Evolutionary conservation across 1,284 basidiomycete species (phyloP).

Genomic region (Veloboletus limbatus): DNA sequence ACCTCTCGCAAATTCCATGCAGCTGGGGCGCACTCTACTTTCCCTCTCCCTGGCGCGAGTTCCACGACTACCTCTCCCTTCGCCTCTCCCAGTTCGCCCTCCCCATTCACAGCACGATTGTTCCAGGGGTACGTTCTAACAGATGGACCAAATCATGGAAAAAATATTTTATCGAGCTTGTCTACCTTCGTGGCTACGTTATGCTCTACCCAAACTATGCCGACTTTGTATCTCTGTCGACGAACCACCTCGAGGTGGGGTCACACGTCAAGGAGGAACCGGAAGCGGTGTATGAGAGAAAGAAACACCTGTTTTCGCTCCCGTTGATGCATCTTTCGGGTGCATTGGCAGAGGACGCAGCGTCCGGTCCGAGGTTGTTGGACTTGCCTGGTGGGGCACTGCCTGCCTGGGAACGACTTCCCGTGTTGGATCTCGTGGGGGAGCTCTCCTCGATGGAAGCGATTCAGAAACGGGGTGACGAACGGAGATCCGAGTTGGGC

Average conservation of each 20-base stretch:
- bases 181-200: conserved; percentile 73
- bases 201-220: conserved; percentile 86
- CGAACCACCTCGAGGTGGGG: conserved; percentile 81
- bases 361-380: conserved; percentile 39
- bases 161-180: conserved; percentile 82
- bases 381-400: conserved; percentile 55
- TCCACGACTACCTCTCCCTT: conserved; percentile 68
- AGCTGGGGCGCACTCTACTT: conserved; percentile 91
- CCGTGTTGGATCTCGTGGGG: conserved; percentile 71
- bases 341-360: conserved; percentile 11
- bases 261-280: conserved; percentile 68
- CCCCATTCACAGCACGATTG: conserved; percentile 47
- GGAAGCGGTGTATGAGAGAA: conserved; percentile 47
- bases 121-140: conserved; percentile 75
- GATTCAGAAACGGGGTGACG: conserved; percentile 41
- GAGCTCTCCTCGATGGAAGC: conserved; percentile 44
- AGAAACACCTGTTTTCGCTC: conserved; percentile 61
- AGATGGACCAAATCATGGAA: conserved; percentile 82
- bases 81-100: conserved; percentile 55
- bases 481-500: conserved; percentile 24
- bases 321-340: conserved; percentile 58
- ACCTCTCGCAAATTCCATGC: conserved; percentile 80
- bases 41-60: conserved; percentile 81
- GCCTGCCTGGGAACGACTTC: conserved; percentile 54
- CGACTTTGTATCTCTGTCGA: conserved; percentile 69